Percentiles rank a stretch among this genome's conserved stretches.
Evolutionary conservation across 2,329 filamentous ascomycete genomes (phyloP).

Genomic region (Coniochaeta sp.): DNA sequence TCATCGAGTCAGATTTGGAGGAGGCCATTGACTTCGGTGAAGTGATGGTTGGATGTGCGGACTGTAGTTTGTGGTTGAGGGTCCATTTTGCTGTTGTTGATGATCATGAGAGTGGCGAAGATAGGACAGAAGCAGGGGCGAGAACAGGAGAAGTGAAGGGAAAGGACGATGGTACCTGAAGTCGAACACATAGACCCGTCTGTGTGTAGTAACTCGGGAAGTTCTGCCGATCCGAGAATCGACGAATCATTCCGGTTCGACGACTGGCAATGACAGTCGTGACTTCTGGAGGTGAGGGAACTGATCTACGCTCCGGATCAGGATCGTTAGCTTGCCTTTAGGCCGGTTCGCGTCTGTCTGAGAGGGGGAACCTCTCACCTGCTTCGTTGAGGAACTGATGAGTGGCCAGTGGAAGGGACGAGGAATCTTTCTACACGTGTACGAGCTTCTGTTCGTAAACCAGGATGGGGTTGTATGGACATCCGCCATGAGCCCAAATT

Average conservation of each 20-base stretch:
- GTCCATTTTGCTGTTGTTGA: conserved; percentile 55
- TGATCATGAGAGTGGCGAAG: conserved; percentile 2
- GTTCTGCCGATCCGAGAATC: too few relatives aligned
- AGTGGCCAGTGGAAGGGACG: too few relatives aligned
- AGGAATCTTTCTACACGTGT: too few relatives aligned
- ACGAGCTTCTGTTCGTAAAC: too few relatives aligned
- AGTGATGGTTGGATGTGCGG: conserved; percentile 55
- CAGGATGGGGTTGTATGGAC: neutral
- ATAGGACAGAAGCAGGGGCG: neutral
- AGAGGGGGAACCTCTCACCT: too few relatives aligned
- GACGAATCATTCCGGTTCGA: too few relatives aligned
- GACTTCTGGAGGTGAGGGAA: too few relatives aligned
- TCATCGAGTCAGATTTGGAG: conserved; percentile 52
- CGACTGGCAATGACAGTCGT: too few relatives aligned
- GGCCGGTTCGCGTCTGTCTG: too few relatives aligned
- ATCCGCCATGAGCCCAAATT: neutral
- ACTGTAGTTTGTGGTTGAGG: conserved; percentile 60
- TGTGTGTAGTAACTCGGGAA: neutral
- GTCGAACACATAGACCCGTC: neutral
- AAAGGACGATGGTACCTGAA: neutral
- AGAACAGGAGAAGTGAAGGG: neutral
- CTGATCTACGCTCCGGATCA: too few relatives aligned
- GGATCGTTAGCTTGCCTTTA: too few relatives aligned
- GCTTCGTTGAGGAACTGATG: too few relatives aligned
- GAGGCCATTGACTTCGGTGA: conserved; percentile 50